Conservation (phyloP, 805 yeast genomes). For the Saturnispora galanensis region DNA sequence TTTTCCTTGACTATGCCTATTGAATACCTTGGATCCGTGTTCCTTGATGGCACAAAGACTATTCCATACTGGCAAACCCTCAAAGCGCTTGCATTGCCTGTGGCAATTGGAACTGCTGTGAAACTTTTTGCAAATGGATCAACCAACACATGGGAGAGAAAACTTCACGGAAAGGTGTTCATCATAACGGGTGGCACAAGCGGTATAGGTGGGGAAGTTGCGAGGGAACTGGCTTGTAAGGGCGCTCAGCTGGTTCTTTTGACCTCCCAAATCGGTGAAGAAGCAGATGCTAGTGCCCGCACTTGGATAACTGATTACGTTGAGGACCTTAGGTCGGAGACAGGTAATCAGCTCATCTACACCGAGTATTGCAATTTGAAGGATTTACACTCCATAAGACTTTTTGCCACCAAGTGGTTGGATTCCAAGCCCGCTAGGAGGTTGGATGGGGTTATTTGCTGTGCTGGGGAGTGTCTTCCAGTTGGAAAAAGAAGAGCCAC, state of each 20-base stretch:
- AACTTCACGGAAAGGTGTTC: constrained; percentile 81
- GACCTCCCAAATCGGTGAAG: constrained; percentile 38
- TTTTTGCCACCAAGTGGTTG: constrained; percentile 90
- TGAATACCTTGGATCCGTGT: constrained; percentile 60
- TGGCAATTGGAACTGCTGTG: constrained; percentile 34
- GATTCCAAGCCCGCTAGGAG: constrained; percentile 87
- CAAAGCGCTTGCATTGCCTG: constrained; percentile 47
- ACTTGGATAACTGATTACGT: constrained; percentile 71
- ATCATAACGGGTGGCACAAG: constrained; percentile 89
- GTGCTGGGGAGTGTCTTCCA: constrained; percentile 80
- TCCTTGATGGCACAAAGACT: constrained; percentile 61
- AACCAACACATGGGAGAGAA: constrained; percentile 83
- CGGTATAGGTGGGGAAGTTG: constrained; percentile 77
- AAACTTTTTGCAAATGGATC: constrained; percentile 77
- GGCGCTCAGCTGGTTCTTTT: constrained; percentile 87
- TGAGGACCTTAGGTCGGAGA: constrained; percentile 60
- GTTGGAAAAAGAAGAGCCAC: constrained; percentile 52
- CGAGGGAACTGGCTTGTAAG: constrained; percentile 56
- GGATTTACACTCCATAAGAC: constrained; percentile 65
- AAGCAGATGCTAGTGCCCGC: constrained; percentile 31
- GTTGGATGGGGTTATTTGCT: constrained; percentile 79
- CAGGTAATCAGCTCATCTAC: constrained; percentile 67
- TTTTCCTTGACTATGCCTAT: constrained; percentile 55
- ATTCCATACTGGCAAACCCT: constrained; percentile 68
- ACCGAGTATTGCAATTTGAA: constrained; percentile 85